phyloP scores from a whole-genome alignment of 169 alveolate genomes.

The Amoebophrya sp. region DNA sequence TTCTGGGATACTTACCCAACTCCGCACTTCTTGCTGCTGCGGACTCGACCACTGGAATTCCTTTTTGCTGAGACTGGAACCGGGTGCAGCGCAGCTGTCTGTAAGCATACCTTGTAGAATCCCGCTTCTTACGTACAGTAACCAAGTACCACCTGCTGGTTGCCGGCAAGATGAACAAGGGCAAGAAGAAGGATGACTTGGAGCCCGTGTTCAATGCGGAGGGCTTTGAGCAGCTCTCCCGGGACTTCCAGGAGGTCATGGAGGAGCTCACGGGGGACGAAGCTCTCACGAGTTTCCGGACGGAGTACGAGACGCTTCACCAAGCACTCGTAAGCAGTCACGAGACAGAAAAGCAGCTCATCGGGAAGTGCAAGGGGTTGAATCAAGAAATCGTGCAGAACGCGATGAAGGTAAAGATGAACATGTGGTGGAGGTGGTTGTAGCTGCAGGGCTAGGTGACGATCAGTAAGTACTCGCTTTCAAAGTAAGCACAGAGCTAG shows the following conservation, averaged over 20 bases:
- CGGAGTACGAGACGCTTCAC: background rate
- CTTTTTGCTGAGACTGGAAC: too few species aligned
- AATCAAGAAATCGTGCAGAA: background rate
- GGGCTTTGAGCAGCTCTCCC: background rate
- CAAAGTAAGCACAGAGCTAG: too few species aligned
- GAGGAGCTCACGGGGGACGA: background rate
- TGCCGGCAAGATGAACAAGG: background rate
- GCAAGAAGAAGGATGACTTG: background rate
- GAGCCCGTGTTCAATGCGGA: background rate
- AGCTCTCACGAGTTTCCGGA: background rate
- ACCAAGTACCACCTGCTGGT: too few species aligned
- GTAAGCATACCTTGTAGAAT: too few species aligned
- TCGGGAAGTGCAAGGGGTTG: background rate
- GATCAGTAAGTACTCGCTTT: too few species aligned
- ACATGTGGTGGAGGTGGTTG: background rate
- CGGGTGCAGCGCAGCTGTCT: too few species aligned
- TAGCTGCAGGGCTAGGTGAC: background rate
- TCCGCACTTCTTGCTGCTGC: too few species aligned
- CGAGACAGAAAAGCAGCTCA: background rate
- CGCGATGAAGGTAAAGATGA: background rate
- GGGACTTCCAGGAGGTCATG: background rate
- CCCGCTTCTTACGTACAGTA: too few species aligned
- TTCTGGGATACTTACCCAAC: too few species aligned
- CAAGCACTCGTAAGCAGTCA: background rate
- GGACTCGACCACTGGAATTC: too few species aligned